Conservation (phyloP, 2,329 filamentous ascomycete genomes). For the Fusarium liriodendri region DNA sequence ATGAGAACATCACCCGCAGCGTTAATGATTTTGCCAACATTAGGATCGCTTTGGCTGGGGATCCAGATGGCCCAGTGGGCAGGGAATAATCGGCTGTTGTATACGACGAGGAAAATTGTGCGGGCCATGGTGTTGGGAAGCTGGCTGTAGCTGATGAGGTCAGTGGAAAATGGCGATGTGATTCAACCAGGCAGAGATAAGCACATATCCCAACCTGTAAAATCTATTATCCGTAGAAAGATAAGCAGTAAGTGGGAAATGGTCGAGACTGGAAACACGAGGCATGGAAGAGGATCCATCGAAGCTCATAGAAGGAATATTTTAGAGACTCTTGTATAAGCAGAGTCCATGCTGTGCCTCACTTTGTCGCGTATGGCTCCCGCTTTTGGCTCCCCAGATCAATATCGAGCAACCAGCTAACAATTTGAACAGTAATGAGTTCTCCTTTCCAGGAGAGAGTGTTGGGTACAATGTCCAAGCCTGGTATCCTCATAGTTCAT, state of each 20-base stretch:
- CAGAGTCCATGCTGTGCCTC: no score
- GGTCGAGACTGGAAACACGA: not conserved
- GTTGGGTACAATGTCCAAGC: not conserved
- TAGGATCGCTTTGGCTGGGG: not conserved
- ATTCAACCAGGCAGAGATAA: not conserved
- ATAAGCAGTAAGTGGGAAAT: not conserved
- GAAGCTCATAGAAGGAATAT: no score
- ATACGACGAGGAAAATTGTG: conserved; percentile 5
- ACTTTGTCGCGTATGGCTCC: no score
- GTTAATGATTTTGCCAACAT: conserved; percentile 5
- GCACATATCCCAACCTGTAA: not conserved
- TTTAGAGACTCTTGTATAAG: no score
- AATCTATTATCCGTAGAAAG: not conserved
- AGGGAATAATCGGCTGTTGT: conserved; percentile 10
- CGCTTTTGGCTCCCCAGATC: no score
- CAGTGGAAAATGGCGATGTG: not conserved
- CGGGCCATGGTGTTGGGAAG: not conserved
- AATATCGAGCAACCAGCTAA: no score
- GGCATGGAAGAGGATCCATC: not conserved
- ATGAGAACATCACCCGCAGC: not conserved
- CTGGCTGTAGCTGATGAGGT: not conserved
- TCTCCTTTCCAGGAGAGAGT: not conserved
- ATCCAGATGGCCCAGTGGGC: conserved; percentile 15
- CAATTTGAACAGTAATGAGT: not conserved
- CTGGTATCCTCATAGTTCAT: not conserved